Evolutionary conservation across 352 stramenopile genomes (phyloP), one percentile per base, ranked within the genome.

Genomic region (Blastocystis hominis): DNA sequence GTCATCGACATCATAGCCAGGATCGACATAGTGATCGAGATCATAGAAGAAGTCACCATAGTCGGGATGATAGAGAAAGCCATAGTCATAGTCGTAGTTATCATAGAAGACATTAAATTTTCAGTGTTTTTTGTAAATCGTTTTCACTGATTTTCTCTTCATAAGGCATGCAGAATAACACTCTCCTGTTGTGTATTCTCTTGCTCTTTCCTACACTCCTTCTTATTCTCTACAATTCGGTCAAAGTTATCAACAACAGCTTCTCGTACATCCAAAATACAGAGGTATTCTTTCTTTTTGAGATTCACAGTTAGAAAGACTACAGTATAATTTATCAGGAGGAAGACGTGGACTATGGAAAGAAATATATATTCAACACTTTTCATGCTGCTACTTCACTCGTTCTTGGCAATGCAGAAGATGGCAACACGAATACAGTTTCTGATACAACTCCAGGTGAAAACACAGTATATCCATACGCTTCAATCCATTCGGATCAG

Each of bases 11-110:
- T 62, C 68, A 78, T 9, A 78, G 68, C 47, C 15, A 44, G 7
- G n/a, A 42, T 34, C 30, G 40, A 38, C 66, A 77, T 53, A 53
- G 50, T 1, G 13, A 68, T 47, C 72, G 30, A n/a, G 62, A 46
- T 36, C 68, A 30, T 24, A 78, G 68, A 40, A 40, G 68, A 1
- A 61, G 38, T 34, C 70, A 80, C 55, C 70, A 80, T 24, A 78
- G 38, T 59, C 68, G 68, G n/a, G n/a, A 30, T 30, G 24, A 75
- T 44, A 20, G 42, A 44, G 10, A 76, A 24, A 47, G 66, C 9
- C 68, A n/a, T 36, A 84, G 36, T 68, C 50, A 68, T 68, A 81
- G 72, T 64, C 72, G 24, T 64, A 84, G 47, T 36, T 47, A 80
- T 46, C 62, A 30, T 78, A 15, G 46, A 66, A 59, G 44, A 42